These are phyloP conservation scores for Leccinum pachyderme DNA, from an alignment of 1,284 basidiomycete genomes.

Conservation along the genomic window DNA sequence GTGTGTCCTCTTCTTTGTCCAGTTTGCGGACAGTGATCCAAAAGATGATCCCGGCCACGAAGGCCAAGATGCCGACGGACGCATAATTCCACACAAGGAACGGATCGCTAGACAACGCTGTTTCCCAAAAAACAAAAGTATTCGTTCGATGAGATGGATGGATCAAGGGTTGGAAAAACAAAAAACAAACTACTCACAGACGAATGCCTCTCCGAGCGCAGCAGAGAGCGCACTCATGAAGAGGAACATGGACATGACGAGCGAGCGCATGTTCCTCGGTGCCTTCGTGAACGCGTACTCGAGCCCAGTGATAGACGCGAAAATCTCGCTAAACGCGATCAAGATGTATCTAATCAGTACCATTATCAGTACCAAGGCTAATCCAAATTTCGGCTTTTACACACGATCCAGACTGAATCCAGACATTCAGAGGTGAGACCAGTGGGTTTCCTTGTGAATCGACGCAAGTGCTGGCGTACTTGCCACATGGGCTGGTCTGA, in stretches of 20 bases:
- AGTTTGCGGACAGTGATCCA: conserved; percentile 60
- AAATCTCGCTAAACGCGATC: conserved; percentile 74
- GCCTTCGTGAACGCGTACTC: conserved; percentile 92
- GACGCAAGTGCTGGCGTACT: conserved; percentile 51
- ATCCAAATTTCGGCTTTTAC: neutral
- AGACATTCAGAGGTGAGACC: conserved; percentile 67
- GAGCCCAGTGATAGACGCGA: conserved; percentile 82
- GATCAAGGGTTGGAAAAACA: conserved; percentile 31
- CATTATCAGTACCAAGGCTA: neutral
- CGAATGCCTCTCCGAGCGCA: conserved; percentile 70
- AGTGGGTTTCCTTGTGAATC: conserved; percentile 42
- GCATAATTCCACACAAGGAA: conserved; percentile 56
- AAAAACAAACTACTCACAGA: conserved; percentile 40
- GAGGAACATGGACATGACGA: conserved; percentile 73
- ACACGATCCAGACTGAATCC: conserved; percentile 69
- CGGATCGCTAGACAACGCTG: conserved; percentile 51
- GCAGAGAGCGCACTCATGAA: conserved; percentile 66
- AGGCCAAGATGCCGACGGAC: conserved; percentile 43
- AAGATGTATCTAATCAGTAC: conserved; percentile 49
- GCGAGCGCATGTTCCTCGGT: conserved; percentile 77
- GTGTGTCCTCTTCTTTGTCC: conserved; percentile 60
- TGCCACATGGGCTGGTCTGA: conserved; percentile 62
- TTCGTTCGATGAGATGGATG: conserved; percentile 34
- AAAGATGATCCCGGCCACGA: conserved; percentile 46
- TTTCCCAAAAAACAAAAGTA: neutral